Evolutionary conservation across 495 filamentous ascomycete genomes (phyloP).

Genomic region (Copromyces sp.): DNA sequence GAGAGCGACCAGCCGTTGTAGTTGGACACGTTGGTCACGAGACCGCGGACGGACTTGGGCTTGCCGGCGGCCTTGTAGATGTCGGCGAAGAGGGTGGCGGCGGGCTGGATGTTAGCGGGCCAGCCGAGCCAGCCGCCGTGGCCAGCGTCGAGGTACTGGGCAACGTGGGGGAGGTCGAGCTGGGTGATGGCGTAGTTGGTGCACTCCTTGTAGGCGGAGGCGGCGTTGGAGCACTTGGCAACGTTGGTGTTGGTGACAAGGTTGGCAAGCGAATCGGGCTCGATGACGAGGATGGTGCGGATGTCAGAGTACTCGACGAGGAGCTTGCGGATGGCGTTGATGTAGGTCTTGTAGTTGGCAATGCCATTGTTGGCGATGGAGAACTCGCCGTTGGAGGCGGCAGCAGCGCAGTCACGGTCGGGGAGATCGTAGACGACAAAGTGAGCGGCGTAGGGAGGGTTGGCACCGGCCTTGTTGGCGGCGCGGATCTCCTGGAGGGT

Average conservation of each 20-base stretch:
- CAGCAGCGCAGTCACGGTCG: slow-evolving; percentile 66
- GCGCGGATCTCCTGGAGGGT: slow-evolving; percentile 45
- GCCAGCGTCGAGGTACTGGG: slow-evolving; percentile 78
- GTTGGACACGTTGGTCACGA: slow-evolving; percentile 73
- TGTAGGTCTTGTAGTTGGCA: slow-evolving; percentile 60
- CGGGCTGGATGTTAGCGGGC: slow-evolving; percentile 63
- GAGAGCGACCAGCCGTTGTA: slow-evolving; percentile 55
- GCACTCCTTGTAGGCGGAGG: slow-evolving; percentile 54
- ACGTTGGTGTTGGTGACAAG: slow-evolving; percentile 65
- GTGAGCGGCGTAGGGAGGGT: slow-evolving; percentile 22
- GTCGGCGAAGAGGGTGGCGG: slow-evolving; percentile 53
- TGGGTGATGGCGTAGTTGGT: slow-evolving; percentile 59
- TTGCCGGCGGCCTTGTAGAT: slow-evolving; percentile 57
- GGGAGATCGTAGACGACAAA: slow-evolving; percentile 70
- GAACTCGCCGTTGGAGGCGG: slow-evolving; percentile 68
- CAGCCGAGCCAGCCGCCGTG: slow-evolving; percentile 78
- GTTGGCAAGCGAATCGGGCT: slow-evolving; percentile 75
- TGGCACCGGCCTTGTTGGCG: slow-evolving; percentile 44
- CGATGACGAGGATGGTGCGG: slow-evolving; percentile 46
- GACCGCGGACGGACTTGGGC: slow-evolving; percentile 56
- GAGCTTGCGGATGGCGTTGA: slow-evolving; percentile 54
- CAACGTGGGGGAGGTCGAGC: slow-evolving; percentile 64
- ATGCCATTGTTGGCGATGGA: slow-evolving; percentile 44
- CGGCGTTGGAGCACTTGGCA: slow-evolving; percentile 52
- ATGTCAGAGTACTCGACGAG: slow-evolving; percentile 45